Conservation (phyloP, 2,329 filamentous ascomycete species). For the Colletotrichum sidae region DNA sequence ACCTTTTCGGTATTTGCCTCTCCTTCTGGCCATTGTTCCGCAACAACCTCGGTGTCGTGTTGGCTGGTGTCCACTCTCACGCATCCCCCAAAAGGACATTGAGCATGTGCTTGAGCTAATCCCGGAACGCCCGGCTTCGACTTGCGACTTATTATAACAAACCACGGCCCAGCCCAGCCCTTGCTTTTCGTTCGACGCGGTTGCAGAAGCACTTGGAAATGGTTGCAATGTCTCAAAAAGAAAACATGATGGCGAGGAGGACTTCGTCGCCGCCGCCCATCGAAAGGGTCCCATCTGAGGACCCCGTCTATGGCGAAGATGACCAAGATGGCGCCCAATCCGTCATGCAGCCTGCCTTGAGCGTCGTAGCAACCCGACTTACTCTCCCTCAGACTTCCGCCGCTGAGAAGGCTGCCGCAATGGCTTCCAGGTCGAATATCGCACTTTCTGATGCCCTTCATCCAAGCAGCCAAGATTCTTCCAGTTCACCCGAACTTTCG, state of each 20-base stretch:
- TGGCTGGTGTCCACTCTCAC: conserved; percentile 33
- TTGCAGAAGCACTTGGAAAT: conserved; percentile 7
- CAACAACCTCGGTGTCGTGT: conserved; percentile 27
- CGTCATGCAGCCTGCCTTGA: conserved; percentile 70
- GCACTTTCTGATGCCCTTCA: conserved; percentile 47
- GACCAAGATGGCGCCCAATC: conserved; percentile 69
- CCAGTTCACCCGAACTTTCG: conserved; percentile 34
- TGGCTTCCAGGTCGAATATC: conserved; percentile 55
- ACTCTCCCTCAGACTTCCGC: conserved; percentile 67
- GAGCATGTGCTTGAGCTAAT: conserved; percentile 35
- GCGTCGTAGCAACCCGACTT: conserved; percentile 65
- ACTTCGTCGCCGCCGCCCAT: conserved; percentile 22
- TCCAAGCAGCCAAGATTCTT: conserved; percentile 29
- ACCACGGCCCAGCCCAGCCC: conserved; percentile 7
- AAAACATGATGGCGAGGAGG: conserved; percentile 11
- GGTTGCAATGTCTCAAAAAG: conserved; percentile 32
- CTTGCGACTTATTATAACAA: conserved; percentile 23
- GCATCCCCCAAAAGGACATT: conserved; percentile 29
- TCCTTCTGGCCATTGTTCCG: conserved; percentile 25
- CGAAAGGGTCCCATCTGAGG: conserved; percentile 42
- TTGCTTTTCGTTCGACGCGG: not conserved
- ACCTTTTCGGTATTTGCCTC: conserved; percentile 15
- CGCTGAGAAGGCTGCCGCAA: conserved; percentile 67
- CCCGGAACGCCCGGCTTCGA: conserved; percentile 34
- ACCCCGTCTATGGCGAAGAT: conserved; percentile 46